Base-by-base conservation (phyloP, 306 rosid species). In the Dalbergia cochinchinensis region DNA sequence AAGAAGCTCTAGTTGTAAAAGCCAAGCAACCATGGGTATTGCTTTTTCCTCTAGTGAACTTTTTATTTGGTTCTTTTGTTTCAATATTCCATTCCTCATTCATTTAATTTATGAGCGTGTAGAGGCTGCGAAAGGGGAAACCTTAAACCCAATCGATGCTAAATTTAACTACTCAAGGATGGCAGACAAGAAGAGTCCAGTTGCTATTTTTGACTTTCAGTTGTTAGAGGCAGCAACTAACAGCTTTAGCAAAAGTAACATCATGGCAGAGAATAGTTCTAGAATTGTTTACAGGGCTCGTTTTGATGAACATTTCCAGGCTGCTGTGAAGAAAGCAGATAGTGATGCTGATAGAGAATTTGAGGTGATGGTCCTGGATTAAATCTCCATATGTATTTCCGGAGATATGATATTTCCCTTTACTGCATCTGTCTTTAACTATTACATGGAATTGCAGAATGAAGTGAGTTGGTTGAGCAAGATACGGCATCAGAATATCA, bases 391-490 rank as follows among this genome's bases (percentile, higher is more conserved):
- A 62, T 73, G 53, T 53, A 69, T 70, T 81, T 63, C 22, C 37
- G 15, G 47, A 35, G 55, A 77, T 61, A 11, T 59, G 34, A 60
- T 41, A 47, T 79, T 77, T 14, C 37, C 31, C 42, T 63, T 83
- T 50, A 19, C 66, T 59, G 69, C 67, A 70, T 85, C 58, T 78
- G 37, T 75, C 75, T 66, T 44, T 73, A 80, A 71, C 76, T 62
- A 42, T 51, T 78, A 65, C 58, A 54, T 72, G 73, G 65, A 83
- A 78, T 82, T 87, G 83, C 90, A 94, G 98, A 92, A 92, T 83
- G 98, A 92, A 87, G 89, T 92, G 83, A 90, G 83, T 83, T 92
- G 92, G 91, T 81, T 94, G 88, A 85, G 94, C 83, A 91, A 88
- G 83, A 91, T 92, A 18, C 84, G 87, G 69, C 97, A 94, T 83